phyloP scores from a whole-genome alignment of 192 early-diverging fungal species.

The Umbelopsis ramanniana region DNA sequence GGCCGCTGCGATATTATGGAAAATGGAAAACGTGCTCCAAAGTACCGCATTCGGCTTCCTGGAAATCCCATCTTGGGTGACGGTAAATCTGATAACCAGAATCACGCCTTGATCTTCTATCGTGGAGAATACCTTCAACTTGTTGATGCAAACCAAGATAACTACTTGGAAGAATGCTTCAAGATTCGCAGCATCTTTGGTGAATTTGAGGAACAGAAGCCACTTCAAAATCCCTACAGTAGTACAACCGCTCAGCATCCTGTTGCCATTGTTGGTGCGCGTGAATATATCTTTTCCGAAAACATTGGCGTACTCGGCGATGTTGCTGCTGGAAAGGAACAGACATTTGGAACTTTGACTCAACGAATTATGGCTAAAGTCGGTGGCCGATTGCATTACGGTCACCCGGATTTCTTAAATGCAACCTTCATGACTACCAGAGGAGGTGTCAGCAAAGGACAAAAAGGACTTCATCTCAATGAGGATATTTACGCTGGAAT shows the following conservation, averaged over 20 bases:
- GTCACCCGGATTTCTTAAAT: conserved; percentile 80
- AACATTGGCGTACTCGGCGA: conserved; percentile 73
- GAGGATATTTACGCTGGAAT: conserved; percentile 85
- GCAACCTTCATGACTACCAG: conserved; percentile 74
- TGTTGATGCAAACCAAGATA: conserved; percentile 81
- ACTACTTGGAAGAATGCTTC: conserved; percentile 77
- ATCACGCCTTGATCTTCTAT: conserved; percentile 71
- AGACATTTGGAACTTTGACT: conserved; percentile 73
- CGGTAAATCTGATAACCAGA: conserved; percentile 80
- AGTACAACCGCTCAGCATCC: conserved; percentile 46
- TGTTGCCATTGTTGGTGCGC: conserved; percentile 74
- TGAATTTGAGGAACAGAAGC: conserved; percentile 71
- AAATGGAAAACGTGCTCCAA: conserved; percentile 61
- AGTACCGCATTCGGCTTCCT: conserved; percentile 67
- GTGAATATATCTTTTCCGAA: conserved; percentile 76
- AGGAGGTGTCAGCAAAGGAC: conserved; percentile 77
- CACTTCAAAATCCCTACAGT: conserved; percentile 44
- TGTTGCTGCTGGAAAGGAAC: conserved; percentile 77
- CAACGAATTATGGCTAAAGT: conserved; percentile 77
- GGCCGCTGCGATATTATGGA: conserved; percentile 61
- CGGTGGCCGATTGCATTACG: conserved; percentile 72
- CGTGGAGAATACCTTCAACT: conserved; percentile 79
- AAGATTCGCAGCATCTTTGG: conserved; percentile 76
- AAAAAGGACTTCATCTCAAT: conserved; percentile 77
- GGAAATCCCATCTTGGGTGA: conserved; percentile 78